Evolutionary conservation across 176 grass and related monocot species (phyloP).

Genomic region (Juncus effusus): DNA sequence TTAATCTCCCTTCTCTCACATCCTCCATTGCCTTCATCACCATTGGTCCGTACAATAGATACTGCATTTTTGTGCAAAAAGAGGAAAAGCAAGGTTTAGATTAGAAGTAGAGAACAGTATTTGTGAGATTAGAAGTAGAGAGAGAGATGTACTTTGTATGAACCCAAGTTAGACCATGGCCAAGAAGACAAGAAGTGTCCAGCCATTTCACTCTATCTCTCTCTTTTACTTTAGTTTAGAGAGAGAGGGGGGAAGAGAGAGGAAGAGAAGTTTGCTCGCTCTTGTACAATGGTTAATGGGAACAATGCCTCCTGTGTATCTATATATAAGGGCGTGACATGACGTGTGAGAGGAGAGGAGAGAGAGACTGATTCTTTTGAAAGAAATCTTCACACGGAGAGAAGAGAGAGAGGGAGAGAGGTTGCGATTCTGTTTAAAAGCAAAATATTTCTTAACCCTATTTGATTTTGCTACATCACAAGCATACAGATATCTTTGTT

Average conservation of each 20-base stretch:
- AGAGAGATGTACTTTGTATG: constrained; percentile 51
- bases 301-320: background rate
- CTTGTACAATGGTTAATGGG: constrained; percentile 15
- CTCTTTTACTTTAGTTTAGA: background rate
- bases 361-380: background rate
- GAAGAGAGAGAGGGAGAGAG: background rate
- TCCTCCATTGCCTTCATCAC: constrained; percentile 40
- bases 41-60: constrained; percentile 66
- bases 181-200: constrained; percentile 58
- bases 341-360: background rate
- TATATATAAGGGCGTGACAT: constrained; percentile 40
- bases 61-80: constrained; percentile 42
- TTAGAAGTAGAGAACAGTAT: background rate
- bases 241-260: background rate
- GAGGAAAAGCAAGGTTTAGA: background rate
- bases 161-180: constrained; percentile 71
- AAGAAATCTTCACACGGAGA: background rate
- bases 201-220: constrained; percentile 26
- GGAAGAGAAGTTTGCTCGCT: background rate
- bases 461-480: too few relatives aligned
- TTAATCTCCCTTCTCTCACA: constrained; percentile 36
- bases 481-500: too few relatives aligned
- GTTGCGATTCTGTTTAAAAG: too few relatives aligned
- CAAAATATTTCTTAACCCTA: too few relatives aligned
- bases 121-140: background rate